Conservation (phyloP, 2,329 filamentous ascomycete species). For the Fusarium vanettenii region DNA sequence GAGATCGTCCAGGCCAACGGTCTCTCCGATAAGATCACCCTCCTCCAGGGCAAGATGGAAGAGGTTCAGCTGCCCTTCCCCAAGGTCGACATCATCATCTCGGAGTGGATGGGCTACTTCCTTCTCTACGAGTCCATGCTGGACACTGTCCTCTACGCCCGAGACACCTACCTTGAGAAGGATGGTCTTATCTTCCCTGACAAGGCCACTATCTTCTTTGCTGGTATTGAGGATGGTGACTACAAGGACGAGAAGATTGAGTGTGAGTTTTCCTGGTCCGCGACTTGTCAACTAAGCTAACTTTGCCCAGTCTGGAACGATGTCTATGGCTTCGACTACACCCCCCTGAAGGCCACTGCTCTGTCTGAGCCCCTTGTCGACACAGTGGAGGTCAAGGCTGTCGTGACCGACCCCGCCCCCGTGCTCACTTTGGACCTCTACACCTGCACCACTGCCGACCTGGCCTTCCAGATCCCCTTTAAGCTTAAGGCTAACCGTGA, state of each 20-base stretch:
- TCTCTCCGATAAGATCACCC: slow-evolving; percentile 94
- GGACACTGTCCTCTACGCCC: slow-evolving; percentile 96
- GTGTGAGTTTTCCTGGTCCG: slow-evolving; percentile 72
- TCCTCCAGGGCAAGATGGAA: slow-evolving; percentile 99
- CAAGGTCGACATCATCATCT: slow-evolving; percentile 99
- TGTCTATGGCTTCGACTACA: slow-evolving; percentile 98
- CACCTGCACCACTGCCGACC: slow-evolving; percentile 84
- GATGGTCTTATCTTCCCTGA: slow-evolving; percentile 97
- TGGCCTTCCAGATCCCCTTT: slow-evolving; percentile 86
- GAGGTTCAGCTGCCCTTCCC: slow-evolving; percentile 93
- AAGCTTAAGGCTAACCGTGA: slow-evolving; percentile 81
- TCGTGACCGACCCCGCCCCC: slow-evolving; percentile 89
- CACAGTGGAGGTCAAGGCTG: slow-evolving; percentile 96
- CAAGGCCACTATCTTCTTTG: slow-evolving; percentile 97
- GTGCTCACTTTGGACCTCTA: slow-evolving; percentile 94
- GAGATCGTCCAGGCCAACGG: slow-evolving; percentile 95
- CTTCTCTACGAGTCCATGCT: slow-evolving; percentile 99
- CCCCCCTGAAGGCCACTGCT: slow-evolving; percentile 91
- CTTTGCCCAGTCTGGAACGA: slow-evolving; percentile 89
- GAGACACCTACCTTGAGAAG: slow-evolving; percentile 88
- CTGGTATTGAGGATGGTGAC: slow-evolving; percentile 97
- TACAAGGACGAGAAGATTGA: slow-evolving; percentile 99
- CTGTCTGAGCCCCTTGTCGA: slow-evolving; percentile 97
- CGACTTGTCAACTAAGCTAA: not conserved
- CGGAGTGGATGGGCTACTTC: slow-evolving; percentile 99